Conservation (phyloP, 805 yeast genomes). For the Candida patagonica region DNA sequence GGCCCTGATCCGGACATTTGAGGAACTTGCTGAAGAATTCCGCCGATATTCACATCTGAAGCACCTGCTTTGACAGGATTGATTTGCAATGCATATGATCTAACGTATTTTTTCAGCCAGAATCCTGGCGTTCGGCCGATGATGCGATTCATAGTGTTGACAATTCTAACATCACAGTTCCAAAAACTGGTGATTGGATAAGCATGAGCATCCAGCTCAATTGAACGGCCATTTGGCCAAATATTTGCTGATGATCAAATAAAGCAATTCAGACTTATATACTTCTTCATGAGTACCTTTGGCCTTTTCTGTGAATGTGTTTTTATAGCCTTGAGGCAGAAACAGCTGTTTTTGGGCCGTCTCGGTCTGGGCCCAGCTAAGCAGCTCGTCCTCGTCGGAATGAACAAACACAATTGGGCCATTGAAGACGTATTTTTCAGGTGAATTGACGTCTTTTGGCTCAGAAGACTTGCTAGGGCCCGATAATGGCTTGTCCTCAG, state of each 20-base stretch:
- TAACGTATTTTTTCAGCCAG: too few species aligned
- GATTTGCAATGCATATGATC: not conserved
- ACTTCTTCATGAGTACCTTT: slow-evolving; percentile 4
- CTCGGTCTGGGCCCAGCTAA: slow-evolving; percentile 28
- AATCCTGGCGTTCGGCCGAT: too few species aligned
- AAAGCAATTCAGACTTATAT: too few species aligned
- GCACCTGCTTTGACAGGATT: not conserved
- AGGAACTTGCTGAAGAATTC: slow-evolving; percentile 18
- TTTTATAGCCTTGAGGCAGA: too few species aligned
- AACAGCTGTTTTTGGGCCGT: slow-evolving; percentile 34
- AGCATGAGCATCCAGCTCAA: too few species aligned
- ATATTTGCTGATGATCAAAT: too few species aligned
- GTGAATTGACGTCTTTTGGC: slow-evolving; percentile 8
- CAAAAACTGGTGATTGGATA: too few species aligned
- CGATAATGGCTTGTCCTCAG: not conserved
- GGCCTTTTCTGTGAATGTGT: too few species aligned
- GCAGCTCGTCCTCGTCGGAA: slow-evolving; percentile 58
- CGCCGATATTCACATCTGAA: not conserved
- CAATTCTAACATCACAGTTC: too few species aligned
- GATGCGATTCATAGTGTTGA: too few species aligned
- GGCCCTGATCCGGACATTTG: slow-evolving; percentile 35
- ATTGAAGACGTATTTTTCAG: not conserved
- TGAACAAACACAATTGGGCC: slow-evolving; percentile 40
- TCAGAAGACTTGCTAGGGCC: not conserved
- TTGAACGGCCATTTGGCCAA: too few species aligned